These are phyloP conservation scores for Sporothrix protearum DNA, from an alignment of 2,329 filamentous ascomycete species.

Conservation along the genomic window DNA sequence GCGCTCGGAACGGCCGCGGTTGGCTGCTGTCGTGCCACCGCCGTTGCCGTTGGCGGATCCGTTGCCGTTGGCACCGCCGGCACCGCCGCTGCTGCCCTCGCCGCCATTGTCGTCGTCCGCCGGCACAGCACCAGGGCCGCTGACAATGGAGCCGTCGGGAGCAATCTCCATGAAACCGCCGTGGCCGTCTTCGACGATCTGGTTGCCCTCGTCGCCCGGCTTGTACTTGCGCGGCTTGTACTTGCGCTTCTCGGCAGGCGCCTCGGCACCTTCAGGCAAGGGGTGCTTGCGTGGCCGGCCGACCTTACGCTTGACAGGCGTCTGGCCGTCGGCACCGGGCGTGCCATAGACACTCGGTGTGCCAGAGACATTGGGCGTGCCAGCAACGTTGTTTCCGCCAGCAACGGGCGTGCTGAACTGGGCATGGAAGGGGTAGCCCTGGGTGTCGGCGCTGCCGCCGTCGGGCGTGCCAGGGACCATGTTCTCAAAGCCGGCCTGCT, in stretches of 20 bases:
- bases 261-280: slow-evolving; percentile 52
- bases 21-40: neutral
- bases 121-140: neutral
- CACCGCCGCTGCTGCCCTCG: slow-evolving; percentile 4
- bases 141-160: slow-evolving; percentile 8
- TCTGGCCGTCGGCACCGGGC: slow-evolving; percentile 43
- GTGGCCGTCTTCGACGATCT: slow-evolving; percentile 42
- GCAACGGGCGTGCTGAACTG: slow-evolving; percentile 33
- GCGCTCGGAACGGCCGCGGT: slow-evolving; percentile 58
- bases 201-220: slow-evolving; percentile 41
- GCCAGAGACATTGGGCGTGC: slow-evolving; percentile 30
- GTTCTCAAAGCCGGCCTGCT: neutral
- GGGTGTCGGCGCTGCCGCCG: neutral
- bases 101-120: slow-evolving; percentile 8
- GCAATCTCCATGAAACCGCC: slow-evolving; percentile 38
- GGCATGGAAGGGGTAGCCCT: neutral
- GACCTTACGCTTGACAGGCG: slow-evolving; percentile 60
- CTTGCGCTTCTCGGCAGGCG: slow-evolving; percentile 59
- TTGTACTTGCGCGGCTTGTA: slow-evolving; percentile 57
- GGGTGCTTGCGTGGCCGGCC: slow-evolving; percentile 63
- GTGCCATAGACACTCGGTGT: slow-evolving; percentile 49
- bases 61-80: neutral
- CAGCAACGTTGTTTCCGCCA: slow-evolving; percentile 22
- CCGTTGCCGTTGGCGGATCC: slow-evolving; percentile 35
- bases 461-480: neutral